phyloP scores from a whole-genome alignment of 108 stramenopile species.

The Mayamaea pseudoterrestris region DNA sequence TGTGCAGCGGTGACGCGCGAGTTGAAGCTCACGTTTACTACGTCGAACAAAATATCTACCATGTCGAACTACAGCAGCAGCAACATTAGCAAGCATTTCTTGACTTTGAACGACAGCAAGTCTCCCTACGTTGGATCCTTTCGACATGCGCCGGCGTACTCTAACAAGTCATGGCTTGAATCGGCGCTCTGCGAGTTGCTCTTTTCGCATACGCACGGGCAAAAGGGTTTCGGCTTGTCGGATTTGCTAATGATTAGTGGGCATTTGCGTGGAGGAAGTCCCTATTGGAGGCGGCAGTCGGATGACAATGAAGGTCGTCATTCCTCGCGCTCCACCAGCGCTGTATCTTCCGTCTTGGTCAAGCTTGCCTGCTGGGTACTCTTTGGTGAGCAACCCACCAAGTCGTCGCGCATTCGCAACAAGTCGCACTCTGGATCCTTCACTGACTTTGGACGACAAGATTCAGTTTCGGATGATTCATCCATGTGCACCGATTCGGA shows the following conservation, averaged over 20 bases:
- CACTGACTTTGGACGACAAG: not conserved
- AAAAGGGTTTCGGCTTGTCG: not conserved
- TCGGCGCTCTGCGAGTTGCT: not conserved
- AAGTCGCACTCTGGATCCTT: not conserved
- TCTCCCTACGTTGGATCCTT: conserved; percentile 39
- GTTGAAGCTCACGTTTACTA: no score
- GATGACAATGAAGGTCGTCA: not conserved
- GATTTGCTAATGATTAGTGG: conserved; percentile 23
- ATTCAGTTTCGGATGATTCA: not conserved
- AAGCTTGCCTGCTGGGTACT: not conserved
- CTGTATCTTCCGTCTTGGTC: not conserved
- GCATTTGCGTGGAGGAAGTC: conserved; percentile 25
- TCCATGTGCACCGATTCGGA: not conserved
- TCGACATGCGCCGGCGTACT: conserved; percentile 29
- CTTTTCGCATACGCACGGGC: not conserved
- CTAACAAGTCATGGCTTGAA: not conserved
- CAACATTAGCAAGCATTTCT: not conserved
- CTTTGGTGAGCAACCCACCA: not conserved
- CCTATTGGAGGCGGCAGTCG: not conserved
- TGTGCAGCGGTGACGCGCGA: no score
- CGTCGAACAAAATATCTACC: conserved; percentile 6
- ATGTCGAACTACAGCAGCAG: not conserved
- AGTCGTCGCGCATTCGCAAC: not conserved
- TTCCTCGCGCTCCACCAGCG: not conserved
- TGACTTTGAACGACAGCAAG: not conserved